Evolutionary conservation across 1,284 basidiomycete genomes (phyloP).

Genomic region (Cerioporus squamosus): DNA sequence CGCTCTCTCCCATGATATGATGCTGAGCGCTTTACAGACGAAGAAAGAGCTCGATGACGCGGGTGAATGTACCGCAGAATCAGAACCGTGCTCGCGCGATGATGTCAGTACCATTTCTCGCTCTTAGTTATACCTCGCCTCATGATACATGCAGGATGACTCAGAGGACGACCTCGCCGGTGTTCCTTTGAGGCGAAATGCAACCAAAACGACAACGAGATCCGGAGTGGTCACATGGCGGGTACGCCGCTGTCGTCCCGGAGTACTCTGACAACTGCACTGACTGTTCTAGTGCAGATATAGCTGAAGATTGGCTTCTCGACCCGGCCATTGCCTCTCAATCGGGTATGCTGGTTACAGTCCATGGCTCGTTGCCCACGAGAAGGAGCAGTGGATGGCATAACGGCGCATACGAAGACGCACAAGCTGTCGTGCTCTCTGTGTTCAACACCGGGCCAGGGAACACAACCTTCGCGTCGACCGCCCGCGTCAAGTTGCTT

Average conservation of each 20-base stretch:
- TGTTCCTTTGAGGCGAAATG: not conserved
- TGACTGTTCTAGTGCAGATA: not conserved
- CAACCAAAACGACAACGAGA: not conserved
- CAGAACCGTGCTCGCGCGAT: too few species aligned
- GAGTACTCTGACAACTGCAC: too few species aligned
- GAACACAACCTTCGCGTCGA: slow-evolving; percentile 17
- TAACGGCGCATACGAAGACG: slow-evolving; percentile 25
- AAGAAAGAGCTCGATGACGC: too few species aligned
- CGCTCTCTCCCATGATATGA: too few species aligned
- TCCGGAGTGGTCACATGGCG: not conserved
- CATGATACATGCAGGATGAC: too few species aligned
- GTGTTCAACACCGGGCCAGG: slow-evolving; percentile 21
- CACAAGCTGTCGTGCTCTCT: slow-evolving; percentile 20
- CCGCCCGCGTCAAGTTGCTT: slow-evolving; percentile 23
- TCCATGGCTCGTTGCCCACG: slow-evolving; percentile 13
- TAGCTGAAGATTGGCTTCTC: slow-evolving; percentile 14
- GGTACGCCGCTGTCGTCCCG: not conserved
- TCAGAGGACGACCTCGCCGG: too few species aligned
- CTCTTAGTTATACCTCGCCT: too few species aligned
- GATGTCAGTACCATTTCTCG: too few species aligned
- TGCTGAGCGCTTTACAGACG: too few species aligned
- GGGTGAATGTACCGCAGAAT: too few species aligned
- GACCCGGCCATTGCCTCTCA: slow-evolving; percentile 12
- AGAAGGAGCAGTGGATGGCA: slow-evolving; percentile 18
- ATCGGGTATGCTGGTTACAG: slow-evolving; percentile 19